These are phyloP conservation scores for Hyphopichia pseudoburtonii DNA, from an alignment of 1,139 yeast genomes.

Conservation along the genomic window DNA sequence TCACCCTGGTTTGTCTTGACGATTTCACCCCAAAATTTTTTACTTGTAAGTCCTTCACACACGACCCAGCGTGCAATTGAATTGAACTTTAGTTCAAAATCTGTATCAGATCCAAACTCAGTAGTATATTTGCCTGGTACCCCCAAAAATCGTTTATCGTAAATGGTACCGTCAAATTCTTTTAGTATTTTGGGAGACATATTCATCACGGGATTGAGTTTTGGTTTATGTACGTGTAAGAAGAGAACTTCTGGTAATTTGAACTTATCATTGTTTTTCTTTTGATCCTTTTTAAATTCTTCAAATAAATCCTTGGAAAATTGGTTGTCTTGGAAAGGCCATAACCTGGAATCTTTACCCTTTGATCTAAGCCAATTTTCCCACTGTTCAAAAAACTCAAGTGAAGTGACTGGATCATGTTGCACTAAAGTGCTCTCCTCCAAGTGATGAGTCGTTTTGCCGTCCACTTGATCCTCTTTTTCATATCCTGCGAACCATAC, in stretches of 20 bases:
- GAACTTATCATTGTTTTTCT: conserved; percentile 8
- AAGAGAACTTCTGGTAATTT: conserved; percentile 29
- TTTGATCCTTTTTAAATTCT: conserved; percentile 10
- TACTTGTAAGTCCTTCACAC: conserved; percentile 19
- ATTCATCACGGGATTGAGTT: conserved; percentile 32
- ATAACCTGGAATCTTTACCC: conserved; percentile 16
- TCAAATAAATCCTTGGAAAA: conserved; percentile 13
- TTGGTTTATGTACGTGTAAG: conserved; percentile 46
- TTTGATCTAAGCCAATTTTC: conserved; percentile 15
- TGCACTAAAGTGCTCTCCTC: conserved; percentile 19
- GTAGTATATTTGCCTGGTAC: conserved; percentile 12
- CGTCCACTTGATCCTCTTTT: conserved; percentile 14
- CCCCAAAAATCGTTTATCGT: conserved; percentile 16
- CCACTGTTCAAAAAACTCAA: conserved; percentile 14
- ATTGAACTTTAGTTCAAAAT: conserved; percentile 26
- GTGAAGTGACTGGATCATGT: conserved; percentile 3
- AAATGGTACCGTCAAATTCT: conserved; percentile 11
- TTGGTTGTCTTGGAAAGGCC: conserved; percentile 17
- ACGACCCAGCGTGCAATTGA: conserved; percentile 24
- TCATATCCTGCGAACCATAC: conserved; percentile 17
- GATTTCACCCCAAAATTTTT: conserved; percentile 14
- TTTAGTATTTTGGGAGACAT: conserved; percentile 10
- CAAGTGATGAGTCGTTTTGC: conserved; percentile 16
- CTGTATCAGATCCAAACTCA: conserved; percentile 14
- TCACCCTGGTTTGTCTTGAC: conserved; percentile 19